Percentiles rank a stretch among this genome's conserved stretches.
phyloP scores from a whole-genome alignment of 1,284 basidiomycete species.

The Malassezia furfur region DNA sequence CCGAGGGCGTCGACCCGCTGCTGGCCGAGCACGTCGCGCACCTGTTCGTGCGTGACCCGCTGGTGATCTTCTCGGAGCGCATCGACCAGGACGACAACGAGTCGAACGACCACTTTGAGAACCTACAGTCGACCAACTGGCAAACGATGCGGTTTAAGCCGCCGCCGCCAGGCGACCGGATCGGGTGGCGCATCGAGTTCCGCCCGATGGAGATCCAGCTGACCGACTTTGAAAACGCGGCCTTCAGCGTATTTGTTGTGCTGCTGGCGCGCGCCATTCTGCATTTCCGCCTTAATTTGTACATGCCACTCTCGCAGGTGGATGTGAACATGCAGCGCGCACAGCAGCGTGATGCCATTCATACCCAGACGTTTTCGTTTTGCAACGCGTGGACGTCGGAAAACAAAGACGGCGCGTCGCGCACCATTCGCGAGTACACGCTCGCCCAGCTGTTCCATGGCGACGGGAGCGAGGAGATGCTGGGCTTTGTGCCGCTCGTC shows the following conservation, averaged over 20 bases:
- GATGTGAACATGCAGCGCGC: constrained; percentile 92
- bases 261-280: constrained; percentile 87
- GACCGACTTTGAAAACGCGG: constrained; percentile 98
- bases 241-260: constrained; percentile 87
- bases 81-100: constrained; percentile 78
- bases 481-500: constrained; percentile 75
- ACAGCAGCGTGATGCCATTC: constrained; percentile 71
- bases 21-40: constrained; percentile 87
- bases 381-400: constrained; percentile 52
- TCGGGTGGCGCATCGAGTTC: constrained; percentile 98
- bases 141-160: constrained; percentile 98
- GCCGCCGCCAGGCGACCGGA: constrained; percentile 69
- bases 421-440: constrained; percentile 63
- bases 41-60: constrained; percentile 92
- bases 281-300: constrained; percentile 82
- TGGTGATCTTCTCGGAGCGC: constrained; percentile 89
- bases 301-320: constrained; percentile 94
- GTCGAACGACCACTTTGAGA: constrained; percentile 96
- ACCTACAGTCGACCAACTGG: constrained; percentile 99
- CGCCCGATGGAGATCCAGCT: constrained; percentile 97
- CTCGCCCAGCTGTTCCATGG: constrained; percentile 90
- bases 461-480: constrained; percentile 61
- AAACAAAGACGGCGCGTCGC: constrained; percentile 23
- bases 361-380: constrained; percentile 73
- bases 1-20: constrained; percentile 66